Percentiles rank a stretch among this genome's conserved stretches.
Conservation (phyloP, 306 rosid genomes). For the Cicer bijugum region DNA sequence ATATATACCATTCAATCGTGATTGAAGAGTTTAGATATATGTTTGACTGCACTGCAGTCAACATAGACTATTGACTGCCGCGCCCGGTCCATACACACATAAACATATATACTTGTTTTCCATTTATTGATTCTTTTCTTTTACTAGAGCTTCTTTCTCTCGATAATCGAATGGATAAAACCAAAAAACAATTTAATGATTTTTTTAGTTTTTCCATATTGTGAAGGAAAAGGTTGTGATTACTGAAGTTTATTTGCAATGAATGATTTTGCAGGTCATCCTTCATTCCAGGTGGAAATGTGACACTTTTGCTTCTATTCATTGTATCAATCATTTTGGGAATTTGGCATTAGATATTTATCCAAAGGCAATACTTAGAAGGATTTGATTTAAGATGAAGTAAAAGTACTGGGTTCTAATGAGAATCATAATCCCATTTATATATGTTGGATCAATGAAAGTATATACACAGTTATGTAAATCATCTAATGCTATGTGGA, state of each 20-base stretch:
- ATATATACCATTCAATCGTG: too few species aligned
- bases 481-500: neutral
- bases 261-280: constrained; percentile 41
- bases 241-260: neutral
- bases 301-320: constrained; percentile 45
- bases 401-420: neutral
- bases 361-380: neutral
- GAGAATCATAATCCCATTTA: too few species aligned
- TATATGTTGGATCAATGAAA: too few species aligned
- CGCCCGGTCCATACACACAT: too few species aligned
- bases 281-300: constrained; percentile 47
- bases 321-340: constrained; percentile 43
- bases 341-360: constrained; percentile 44
- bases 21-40: too few species aligned
- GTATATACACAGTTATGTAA: too few species aligned
- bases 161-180: too few species aligned
- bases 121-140: constrained; percentile 8
- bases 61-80: too few species aligned
- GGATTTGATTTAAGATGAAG: neutral
- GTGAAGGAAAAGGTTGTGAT: neutral
- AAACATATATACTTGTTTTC: neutral
- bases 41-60: too few species aligned
- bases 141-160: too few species aligned
- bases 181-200: too few species aligned
- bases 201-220: neutral